Evolutionary conservation across 83 land plant species (phyloP), one percentile per base, ranked within the genome.

Genomic region (Thuja plicata): DNA sequence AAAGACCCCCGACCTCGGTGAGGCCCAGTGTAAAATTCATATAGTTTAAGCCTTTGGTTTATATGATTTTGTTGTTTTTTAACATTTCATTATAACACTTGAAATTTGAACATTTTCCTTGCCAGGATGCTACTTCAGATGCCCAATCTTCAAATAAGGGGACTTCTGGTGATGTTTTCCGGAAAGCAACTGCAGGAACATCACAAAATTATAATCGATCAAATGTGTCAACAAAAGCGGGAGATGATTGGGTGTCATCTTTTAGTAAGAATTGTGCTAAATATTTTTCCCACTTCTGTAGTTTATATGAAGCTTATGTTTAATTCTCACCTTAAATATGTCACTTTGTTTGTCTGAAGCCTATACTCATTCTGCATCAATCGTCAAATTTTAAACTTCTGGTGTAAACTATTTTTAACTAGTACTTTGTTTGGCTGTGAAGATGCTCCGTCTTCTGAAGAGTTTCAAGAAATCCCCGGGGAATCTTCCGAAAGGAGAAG

Each of bases 401-500:
- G 88, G 19, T 27, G 86, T 1, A 71, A n/a, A 34, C 27, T 54
- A 19, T 8, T 85, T 35, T 66, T 86, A 40, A 40, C 52, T 40
- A 57, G 87, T 50, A 8, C 7, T 30, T 45, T 82, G 32, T 71
- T 32, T 38, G 43, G 40, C n/a, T 37, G 77, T 87, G 83, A 40
- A 83, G 52, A 16, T 79, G 82, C 89, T 8, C 70, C 88, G 0
- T 17, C 92, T 82, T 34, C 87, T 55, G 92, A 91, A 87, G 94
- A 88, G 60, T 89, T 92, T 85, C 94, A 89, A 89, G 97, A 92
- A 66, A 82, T 90, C 41, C 90, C 82, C 8, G 93, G 91, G 73
- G 98, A 98, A 86, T 88, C 98, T 87, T 89, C 94, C 41, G 92
- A 93, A 88, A 91, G 99, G 82, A 89, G 95, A 71, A 94, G 93